Percentiles rank a stretch among this genome's conserved stretches.
These are phyloP conservation scores for Colletotrichum sp. DNA, from an alignment of 2,329 filamentous ascomycete genomes.

Conservation along the genomic window DNA sequence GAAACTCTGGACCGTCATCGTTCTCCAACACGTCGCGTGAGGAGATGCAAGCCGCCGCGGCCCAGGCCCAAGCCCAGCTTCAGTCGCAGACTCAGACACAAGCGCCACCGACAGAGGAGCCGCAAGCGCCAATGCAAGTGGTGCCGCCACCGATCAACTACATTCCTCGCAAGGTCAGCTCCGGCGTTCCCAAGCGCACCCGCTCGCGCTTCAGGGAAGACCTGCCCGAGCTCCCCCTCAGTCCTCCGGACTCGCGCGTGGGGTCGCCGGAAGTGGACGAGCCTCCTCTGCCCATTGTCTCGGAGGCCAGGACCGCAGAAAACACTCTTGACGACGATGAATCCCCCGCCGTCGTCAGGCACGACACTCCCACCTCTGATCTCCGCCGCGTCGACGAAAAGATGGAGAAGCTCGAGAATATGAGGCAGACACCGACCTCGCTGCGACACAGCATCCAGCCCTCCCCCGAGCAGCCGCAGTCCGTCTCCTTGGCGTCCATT, in stretches of 20 bases:
- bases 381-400: constrained; percentile 42
- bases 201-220: constrained; percentile 94
- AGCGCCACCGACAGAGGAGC: constrained; percentile 35
- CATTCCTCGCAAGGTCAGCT: constrained; percentile 39
- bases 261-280: constrained; percentile 75
- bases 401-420: constrained; percentile 33
- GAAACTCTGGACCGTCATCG: constrained; percentile 69
- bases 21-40: constrained; percentile 92
- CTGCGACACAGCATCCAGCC: constrained; percentile 42
- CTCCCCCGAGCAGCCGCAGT: constrained; percentile 65
- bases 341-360: constrained; percentile 35
- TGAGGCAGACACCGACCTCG: constrained; percentile 51
- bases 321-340: not conserved
- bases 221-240: constrained; percentile 82
- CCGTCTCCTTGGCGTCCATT: constrained; percentile 89
- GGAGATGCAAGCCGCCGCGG: constrained; percentile 65
- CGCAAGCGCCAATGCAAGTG: constrained; percentile 40
- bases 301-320: constrained; percentile 29
- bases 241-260: constrained; percentile 82
- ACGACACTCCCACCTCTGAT: constrained; percentile 54
- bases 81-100: constrained; percentile 34
- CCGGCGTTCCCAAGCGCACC: constrained; percentile 72
- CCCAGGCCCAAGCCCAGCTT: constrained; percentile 14
- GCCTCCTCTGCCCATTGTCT: constrained; percentile 38
- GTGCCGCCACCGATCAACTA: constrained; percentile 51